A percentile compares a stretch with the other conserved stretches of the same genome.
Conservation (phyloP, 2,329 filamentous ascomycete species). For the Pseudofabraea citricarpa region DNA sequence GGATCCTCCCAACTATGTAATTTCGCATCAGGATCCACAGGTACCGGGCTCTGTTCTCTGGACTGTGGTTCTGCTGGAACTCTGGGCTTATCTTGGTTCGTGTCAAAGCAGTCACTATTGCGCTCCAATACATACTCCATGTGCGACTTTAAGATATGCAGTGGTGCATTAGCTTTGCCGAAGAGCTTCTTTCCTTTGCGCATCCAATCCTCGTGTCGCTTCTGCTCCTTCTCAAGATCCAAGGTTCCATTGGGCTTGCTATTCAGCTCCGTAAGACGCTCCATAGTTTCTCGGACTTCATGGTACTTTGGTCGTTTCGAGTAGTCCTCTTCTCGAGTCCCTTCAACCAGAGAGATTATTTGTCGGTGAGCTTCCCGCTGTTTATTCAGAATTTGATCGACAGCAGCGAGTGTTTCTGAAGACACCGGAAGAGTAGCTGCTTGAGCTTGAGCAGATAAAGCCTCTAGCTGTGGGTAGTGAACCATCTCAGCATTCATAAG, state of each 20-base stretch:
- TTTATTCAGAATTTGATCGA: constrained; percentile 92
- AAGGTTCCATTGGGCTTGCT: constrained; percentile 88
- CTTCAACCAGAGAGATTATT: constrained; percentile 76
- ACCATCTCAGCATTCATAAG: constrained; percentile 87
- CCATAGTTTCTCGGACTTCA: constrained; percentile 87
- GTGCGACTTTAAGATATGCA: constrained; percentile 92
- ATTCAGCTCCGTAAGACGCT: constrained; percentile 80
- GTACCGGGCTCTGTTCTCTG: constrained; percentile 62
- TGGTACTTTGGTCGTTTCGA: constrained; percentile 78
- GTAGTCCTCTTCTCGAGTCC: constrained; percentile 70
- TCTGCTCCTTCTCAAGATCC: constrained; percentile 90
- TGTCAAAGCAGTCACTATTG: constrained; percentile 88
- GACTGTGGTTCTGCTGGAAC: constrained; percentile 90
- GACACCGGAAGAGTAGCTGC: constrained; percentile 71
- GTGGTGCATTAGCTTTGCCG: constrained; percentile 92
- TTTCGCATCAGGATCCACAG: constrained; percentile 37
- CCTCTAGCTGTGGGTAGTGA: constrained; percentile 92
- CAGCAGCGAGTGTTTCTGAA: constrained; percentile 69
- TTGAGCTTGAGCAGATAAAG: constrained; percentile 76
- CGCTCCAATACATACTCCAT: constrained; percentile 90
- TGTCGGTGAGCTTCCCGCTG: constrained; percentile 90
- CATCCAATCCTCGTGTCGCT: constrained; percentile 99
- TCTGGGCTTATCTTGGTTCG: constrained; percentile 76
- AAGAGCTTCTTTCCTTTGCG: constrained; percentile 95
- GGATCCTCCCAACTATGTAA: constrained; percentile 55